A percentile compares a stretch with the other conserved stretches of the same genome.
These are phyloP conservation scores for Coelastrella sp. DNA, from an alignment of 139 green algal genomes.

Conservation along the genomic window DNA sequence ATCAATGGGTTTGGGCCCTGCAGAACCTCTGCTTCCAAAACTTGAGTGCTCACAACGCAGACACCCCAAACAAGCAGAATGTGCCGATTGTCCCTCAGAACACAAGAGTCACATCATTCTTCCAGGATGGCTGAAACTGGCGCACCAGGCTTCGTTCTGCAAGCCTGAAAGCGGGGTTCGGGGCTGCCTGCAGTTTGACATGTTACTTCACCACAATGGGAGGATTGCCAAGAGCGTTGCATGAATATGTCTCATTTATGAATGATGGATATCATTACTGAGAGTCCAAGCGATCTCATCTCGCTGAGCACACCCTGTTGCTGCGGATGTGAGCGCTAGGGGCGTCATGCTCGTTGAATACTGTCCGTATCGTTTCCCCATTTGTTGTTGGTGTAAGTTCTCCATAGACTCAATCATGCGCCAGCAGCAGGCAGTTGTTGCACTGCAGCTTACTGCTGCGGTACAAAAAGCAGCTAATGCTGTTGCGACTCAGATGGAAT, in stretches of 20 bases:
- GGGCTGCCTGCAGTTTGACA: neutral
- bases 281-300: too few species aligned
- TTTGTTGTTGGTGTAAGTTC: too few species aligned
- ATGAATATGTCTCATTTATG: too few species aligned
- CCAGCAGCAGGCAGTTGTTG: too few species aligned
- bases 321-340: too few species aligned
- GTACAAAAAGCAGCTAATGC: neutral
- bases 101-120: too few species aligned
- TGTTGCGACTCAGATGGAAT: neutral
- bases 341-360: too few species aligned
- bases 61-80: neutral
- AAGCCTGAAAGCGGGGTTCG: neutral
- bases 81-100: neutral
- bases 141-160: neutral
- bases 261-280: too few species aligned
- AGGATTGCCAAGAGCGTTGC: neutral
- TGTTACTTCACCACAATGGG: neutral
- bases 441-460: too few species aligned
- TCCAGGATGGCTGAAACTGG: neutral
- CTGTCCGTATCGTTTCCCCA: too few species aligned
- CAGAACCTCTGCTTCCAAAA: neutral
- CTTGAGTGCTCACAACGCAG: conserved; percentile 3
- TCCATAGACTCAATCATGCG: too few species aligned
- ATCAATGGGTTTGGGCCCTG: conserved; percentile 3
- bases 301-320: too few species aligned